Evolutionary conservation across 805 yeast species (phyloP).

Genomic region (Brettanomyces anomalus): DNA sequence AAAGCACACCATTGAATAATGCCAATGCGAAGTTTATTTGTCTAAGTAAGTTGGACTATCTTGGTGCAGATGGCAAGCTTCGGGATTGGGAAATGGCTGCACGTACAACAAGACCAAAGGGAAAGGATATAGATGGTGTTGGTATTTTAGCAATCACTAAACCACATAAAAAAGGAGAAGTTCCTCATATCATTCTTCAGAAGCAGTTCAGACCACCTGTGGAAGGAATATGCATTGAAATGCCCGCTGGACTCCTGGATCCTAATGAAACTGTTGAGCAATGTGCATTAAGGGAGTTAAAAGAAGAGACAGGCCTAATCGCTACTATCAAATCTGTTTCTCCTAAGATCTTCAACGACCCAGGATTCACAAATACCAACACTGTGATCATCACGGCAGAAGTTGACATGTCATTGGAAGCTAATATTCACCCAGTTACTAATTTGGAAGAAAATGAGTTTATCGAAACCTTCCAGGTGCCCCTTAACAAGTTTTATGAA

Average conservation of each 20-base stretch:
- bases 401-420: constrained; percentile 58
- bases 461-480: constrained; percentile 78
- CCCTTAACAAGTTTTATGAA: constrained; percentile 48
- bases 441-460: constrained; percentile 86
- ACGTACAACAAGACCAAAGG: constrained; percentile 60
- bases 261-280: constrained; percentile 66
- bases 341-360: constrained; percentile 33
- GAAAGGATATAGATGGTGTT: constrained; percentile 77
- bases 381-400: constrained; percentile 69
- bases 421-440: constrained; percentile 62
- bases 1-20: constrained; percentile 24
- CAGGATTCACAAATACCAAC: constrained; percentile 81
- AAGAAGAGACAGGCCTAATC: constrained; percentile 88
- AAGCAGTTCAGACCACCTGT: constrained; percentile 94
- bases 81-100: constrained; percentile 92
- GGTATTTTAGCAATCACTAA: constrained; percentile 66
- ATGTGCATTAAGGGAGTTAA: constrained; percentile 81
- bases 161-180: constrained; percentile 26
- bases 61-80: constrained; percentile 59
- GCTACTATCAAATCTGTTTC: constrained; percentile 36
- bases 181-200: constrained; percentile 52
- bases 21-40: constrained; percentile 59
- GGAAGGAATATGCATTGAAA: constrained; percentile 78
- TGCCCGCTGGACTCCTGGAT: constrained; percentile 94
- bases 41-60: constrained; percentile 55